Conservation (phyloP, 441 rosid genomes). For the Adansonia grandidieri region DNA sequence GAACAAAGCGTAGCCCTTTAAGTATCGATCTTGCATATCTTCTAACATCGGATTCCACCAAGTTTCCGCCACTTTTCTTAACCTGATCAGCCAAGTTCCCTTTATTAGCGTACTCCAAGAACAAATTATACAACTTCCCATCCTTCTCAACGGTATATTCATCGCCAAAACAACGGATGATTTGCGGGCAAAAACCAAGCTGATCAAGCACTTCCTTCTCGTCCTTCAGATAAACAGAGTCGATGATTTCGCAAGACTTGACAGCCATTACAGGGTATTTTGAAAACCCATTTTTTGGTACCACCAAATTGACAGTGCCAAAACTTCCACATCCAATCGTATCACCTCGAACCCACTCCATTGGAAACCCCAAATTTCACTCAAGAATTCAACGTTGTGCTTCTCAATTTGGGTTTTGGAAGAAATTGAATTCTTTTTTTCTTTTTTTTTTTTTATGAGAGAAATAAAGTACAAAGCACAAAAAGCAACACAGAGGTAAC, state of each 20-base stretch:
- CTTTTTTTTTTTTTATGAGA: background rate
- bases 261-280: conserved; percentile 59
- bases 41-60: conserved; percentile 53
- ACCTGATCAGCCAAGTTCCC: conserved; percentile 67
- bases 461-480: background rate
- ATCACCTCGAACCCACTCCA: conserved; percentile 89
- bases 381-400: too few relatives aligned
- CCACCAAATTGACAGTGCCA: conserved; percentile 58
- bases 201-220: conserved; percentile 53
- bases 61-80: conserved; percentile 46
- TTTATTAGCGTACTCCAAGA: conserved; percentile 72
- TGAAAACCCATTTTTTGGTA: conserved; percentile 16
- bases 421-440: background rate
- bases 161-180: conserved; percentile 56
- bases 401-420: background rate
- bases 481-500: background rate
- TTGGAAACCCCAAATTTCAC: conserved; percentile 24
- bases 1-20: conserved; percentile 63
- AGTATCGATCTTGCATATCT: conserved; percentile 54
- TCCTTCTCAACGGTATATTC: conserved; percentile 50
- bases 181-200: conserved; percentile 49
- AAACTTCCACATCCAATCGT: conserved; percentile 76
- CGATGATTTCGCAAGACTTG: conserved; percentile 49
- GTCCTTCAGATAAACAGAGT: conserved; percentile 45
- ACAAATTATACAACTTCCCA: conserved; percentile 49